Evolutionary conservation across 441 rosid species (phyloP), one percentile per base, ranked within the genome.

Genomic region (Syzygium syzygioides): DNA sequence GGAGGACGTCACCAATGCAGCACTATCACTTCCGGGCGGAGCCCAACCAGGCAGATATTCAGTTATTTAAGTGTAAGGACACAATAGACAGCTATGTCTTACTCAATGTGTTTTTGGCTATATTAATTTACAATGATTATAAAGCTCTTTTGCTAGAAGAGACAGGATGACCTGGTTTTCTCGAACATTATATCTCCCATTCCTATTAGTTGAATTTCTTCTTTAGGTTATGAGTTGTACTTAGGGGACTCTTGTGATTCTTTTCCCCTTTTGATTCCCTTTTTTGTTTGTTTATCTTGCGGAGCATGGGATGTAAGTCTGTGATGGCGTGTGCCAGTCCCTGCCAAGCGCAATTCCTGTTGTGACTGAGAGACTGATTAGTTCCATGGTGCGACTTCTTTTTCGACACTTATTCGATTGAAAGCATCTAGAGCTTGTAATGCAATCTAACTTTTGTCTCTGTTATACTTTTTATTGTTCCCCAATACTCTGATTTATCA

Each of bases 11-110:
- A 94, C 99, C 8, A 95, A 93, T 91, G 98, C 95, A 90, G 95
- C 97, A 34, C 86, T 95, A 86, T 94, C 96, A 86, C 97, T 98
- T 92, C 98, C 99, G 52, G 99, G 98, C 76, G 99, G 96, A 89
- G 89, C 96, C 89, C 98, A 96, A 91, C 94, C 98, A 3, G 98
- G 99, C 94, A 94, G 94, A 94, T 98, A 98, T 94, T 97, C 98
- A 1, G 99, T 98, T 86, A 76, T 96, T 86, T 96, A 93, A 94
- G 93, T 91, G 98, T 94, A 96, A 96, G 97, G 90, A 88, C 88
- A 91, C 88, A n/a, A 86, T 60, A 55, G 34, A 86, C 66, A n/a
- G 30, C 23, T 48, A 64, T 50, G 86, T 89, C 76, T 34, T 71
- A 79, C 32, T 30, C 54, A 20, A 85, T 45, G 26, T 59, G 18